Base-by-base conservation (phyloP, 768 basidiomycete species). In the Tylopilus intermedius region DNA sequence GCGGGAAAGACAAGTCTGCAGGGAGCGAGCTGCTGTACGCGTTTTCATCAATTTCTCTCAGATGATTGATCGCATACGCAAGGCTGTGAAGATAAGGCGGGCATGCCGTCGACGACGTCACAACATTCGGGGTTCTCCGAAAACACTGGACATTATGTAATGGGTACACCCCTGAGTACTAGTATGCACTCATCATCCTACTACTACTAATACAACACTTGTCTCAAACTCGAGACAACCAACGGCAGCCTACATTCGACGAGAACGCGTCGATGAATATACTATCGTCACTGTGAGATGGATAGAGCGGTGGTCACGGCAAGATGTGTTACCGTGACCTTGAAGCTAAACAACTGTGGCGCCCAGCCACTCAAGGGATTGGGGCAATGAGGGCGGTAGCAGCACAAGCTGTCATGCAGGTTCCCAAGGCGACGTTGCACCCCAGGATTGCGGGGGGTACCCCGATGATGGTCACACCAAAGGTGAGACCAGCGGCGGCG, bases 1-100 rank as follows among this genome's bases (percentile, higher is more conserved):
- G 54, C 76, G 81, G 48, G 74, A 75, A 29, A 88, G 71, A 62
- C 87, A 89, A 1, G 70, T 51, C 41, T 88, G 86, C 4, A 88
- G 70, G 21, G 72, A 65, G 61, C 86, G 88, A 0, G 86, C 86
- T 88, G 58, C 1, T 3, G 1, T 30, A 32, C 27, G 1, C 22
- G 42, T 51, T 11, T 3, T 21, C 24, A 27, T 32, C 47, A 51
- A 10, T 7, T 11, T 2, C 32, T 7, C 15, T 29, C 8, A 9
- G 5, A 18, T 38, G 24, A 22, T 26, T 30, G 6, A n/a, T 9
- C n/a, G 50, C 62, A 14, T 5, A 64, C 65, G 41, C 66, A 66
- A 1, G 3, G 52, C 11, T 60, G 63, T 2, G 49, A 45, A 15
- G 9, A n/a, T 18, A 14, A 15, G 1, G 37, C 8, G 37, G 37